Base-by-base conservation (phyloP, 352 stramenopile species). In the Phytophthora syringae region DNA sequence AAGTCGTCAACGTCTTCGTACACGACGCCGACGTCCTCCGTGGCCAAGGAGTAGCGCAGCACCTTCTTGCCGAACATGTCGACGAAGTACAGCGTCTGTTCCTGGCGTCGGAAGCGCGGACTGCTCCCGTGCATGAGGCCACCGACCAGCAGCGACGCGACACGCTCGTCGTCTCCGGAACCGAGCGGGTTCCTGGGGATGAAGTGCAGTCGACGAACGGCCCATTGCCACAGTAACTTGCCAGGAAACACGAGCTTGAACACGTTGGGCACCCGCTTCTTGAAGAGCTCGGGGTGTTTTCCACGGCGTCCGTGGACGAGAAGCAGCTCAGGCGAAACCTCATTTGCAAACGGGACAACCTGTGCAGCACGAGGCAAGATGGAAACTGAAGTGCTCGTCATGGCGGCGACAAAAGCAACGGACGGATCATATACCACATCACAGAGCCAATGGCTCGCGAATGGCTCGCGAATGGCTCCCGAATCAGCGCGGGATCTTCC, bases 51-150 rank as follows among this genome's bases (percentile, higher is more conserved):
- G 52, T 82, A 88, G 49, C 76, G 76, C 57, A 83, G 56, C 42
- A 91, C 70, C 47, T 80, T 67, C 53, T 80, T 70, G 43, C 37
- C 66, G 47, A 80, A 79, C 76, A 86, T 89, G 52, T 91, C 82
- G 27, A 75, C 59, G 37, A 86, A 87, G 63, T 89, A 91, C 6
- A 91, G 47, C 12, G 80, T 80, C n/a, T 85, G 69, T 37, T 89
- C 79, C 16, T 70, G 34, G 22, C 64, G 18, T 49, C 80, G 82
- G 67, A 89, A 91, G 42, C 81, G 82, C 36, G 80, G 82, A 1
- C 69, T 77, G 64, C 81, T 81, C 21, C 79, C 82, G 28, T 79
- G 84, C 42, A 86, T 70, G 61, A 90, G 67, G 16, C 67, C 77
- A 45, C 76, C 68, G 1, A 68, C 40, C 22, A 80, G 57, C 13